These are phyloP conservation scores for Amylostereum chailletii DNA, from an alignment of 1,284 basidiomycete species.

Conservation along the genomic window DNA sequence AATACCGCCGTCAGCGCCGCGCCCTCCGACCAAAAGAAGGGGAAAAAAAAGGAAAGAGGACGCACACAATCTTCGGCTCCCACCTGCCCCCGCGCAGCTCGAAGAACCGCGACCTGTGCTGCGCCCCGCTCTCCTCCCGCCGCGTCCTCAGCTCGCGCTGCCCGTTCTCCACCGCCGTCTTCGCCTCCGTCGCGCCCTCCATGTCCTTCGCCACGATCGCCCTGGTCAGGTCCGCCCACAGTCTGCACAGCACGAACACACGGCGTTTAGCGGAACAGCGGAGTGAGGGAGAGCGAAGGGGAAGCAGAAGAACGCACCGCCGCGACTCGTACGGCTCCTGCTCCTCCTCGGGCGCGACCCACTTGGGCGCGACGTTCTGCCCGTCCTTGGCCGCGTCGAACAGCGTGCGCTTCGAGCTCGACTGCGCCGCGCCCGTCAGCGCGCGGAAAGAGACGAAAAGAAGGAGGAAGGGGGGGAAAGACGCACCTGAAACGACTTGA, in stretches of 20 bases:
- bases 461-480: background rate
- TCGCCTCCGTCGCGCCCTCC: conserved; percentile 88
- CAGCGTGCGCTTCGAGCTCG: conserved; percentile 64
- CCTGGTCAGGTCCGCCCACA: conserved; percentile 82
- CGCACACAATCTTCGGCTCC: conserved; percentile 71
- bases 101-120: conserved; percentile 77
- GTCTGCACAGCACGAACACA: conserved; percentile 26
- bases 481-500: conserved; percentile 60
- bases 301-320: conserved; percentile 35
- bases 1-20: background rate
- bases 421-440: conserved; percentile 25
- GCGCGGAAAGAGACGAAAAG: background rate
- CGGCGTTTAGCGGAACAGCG: background rate
- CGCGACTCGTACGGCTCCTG: conserved; percentile 91
- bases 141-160: conserved; percentile 78
- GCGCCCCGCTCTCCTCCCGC: conserved; percentile 69
- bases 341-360: conserved; percentile 75
- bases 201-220: conserved; percentile 88
- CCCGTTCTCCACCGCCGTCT: conserved; percentile 86
- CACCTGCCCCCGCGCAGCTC: conserved; percentile 69
- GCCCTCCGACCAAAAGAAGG: background rate
- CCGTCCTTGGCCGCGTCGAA: conserved; percentile 82
- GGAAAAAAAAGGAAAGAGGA: conserved; percentile 5
- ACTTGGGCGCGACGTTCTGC: conserved; percentile 71
- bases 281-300: background rate